phyloP scores from a whole-genome alignment of 2,329 filamentous ascomycete genomes.

The Lachnellula arida region DNA sequence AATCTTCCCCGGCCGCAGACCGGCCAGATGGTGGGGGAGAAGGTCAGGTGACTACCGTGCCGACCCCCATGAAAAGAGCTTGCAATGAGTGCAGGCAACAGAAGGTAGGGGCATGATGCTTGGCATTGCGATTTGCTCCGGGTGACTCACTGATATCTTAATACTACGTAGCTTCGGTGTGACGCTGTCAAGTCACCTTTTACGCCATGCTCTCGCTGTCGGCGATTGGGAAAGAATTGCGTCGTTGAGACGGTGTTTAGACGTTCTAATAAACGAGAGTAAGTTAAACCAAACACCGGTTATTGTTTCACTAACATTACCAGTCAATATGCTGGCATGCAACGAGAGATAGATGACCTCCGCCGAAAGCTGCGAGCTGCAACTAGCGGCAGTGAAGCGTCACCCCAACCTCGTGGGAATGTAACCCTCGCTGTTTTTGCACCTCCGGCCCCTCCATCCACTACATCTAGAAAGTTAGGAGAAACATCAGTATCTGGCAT shows the following conservation, averaged over 20 bases:
- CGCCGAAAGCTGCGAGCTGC: conserved; percentile 41
- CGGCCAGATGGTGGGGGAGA: too few relatives aligned
- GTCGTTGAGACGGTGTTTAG: conserved; percentile 67
- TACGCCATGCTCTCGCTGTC: conserved; percentile 56
- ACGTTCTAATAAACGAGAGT: conserved; percentile 55
- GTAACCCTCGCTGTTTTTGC: background rate
- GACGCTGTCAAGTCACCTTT: conserved; percentile 63
- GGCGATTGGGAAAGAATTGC: conserved; percentile 57
- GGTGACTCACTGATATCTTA: background rate
- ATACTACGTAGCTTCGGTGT: conserved; percentile 51
- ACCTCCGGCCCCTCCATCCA: conserved; percentile 37
- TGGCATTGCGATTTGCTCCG: background rate
- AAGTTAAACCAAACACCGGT: background rate
- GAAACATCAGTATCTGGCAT: conserved; percentile 10
- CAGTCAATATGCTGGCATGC: conserved; percentile 60
- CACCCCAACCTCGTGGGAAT: background rate
- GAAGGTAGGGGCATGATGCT: conserved; percentile 44
- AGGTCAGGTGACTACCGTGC: background rate
- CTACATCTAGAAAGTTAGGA: conserved; percentile 8
- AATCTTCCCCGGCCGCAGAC: too few relatives aligned
- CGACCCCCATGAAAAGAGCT: conserved; percentile 48
- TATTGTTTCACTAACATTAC: background rate
- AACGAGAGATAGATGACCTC: conserved; percentile 50
- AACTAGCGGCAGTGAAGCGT: conserved; percentile 38
- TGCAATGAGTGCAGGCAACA: conserved; percentile 68